phyloP scores from a whole-genome alignment of 768 basidiomycete species.

The Grammothele lineata region DNA sequence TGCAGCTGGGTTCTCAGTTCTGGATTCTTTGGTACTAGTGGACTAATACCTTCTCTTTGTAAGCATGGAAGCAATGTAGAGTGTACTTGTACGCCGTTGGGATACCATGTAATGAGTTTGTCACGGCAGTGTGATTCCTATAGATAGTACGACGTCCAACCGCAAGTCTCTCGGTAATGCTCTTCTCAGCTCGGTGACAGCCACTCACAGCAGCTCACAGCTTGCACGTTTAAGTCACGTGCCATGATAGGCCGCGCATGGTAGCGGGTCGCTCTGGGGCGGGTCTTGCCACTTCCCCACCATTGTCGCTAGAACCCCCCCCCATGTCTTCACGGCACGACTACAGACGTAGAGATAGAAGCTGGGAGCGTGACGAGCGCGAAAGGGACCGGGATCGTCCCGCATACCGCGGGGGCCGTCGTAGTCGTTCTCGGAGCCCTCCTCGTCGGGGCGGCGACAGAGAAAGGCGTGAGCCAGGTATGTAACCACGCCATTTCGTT shows the following conservation, averaged over 20 bases:
- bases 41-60: too few species aligned
- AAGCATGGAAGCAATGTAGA: neutral
- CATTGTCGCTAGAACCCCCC: neutral
- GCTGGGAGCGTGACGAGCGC: conserved; percentile 24
- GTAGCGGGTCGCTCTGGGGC: neutral
- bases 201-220: too few species aligned
- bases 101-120: neutral
- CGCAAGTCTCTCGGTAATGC: too few species aligned
- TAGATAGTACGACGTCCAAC: neutral
- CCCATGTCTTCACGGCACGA: conserved; percentile 31
- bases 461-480: conserved; percentile 20
- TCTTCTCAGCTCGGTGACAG: too few species aligned
- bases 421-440: conserved; percentile 25
- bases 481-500: too few species aligned
- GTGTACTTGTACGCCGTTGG: neutral
- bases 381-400: conserved; percentile 17
- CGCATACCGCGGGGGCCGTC: conserved; percentile 17
- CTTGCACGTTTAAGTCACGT: neutral
- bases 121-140: neutral
- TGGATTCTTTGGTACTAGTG: conserved; percentile 39
- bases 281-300: neutral
- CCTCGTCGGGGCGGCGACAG: conserved; percentile 20
- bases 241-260: neutral
- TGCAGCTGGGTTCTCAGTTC: conserved; percentile 47
- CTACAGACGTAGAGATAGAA: conserved; percentile 27